phyloP scores from a whole-genome alignment of 2,329 filamentous ascomycete species.

The Colletotrichum coccodes region DNA sequence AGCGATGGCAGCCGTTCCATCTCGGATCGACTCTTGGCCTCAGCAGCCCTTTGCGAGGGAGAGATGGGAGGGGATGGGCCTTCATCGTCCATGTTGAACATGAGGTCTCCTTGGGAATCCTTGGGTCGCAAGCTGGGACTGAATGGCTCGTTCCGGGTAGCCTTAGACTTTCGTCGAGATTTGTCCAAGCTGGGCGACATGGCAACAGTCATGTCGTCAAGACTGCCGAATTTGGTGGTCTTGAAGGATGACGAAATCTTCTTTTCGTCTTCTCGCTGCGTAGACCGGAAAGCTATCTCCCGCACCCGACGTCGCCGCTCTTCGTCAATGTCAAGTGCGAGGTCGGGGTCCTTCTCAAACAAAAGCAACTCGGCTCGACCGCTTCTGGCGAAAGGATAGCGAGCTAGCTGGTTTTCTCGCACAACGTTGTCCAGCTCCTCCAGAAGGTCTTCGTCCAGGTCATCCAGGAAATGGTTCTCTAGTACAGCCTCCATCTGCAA shows the following conservation, averaged over 20 bases:
- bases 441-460: constrained; percentile 86
- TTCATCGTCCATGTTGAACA: constrained; percentile 95
- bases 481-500: constrained; percentile 92
- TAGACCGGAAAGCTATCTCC: constrained; percentile 77
- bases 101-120: constrained; percentile 78
- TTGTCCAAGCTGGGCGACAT: constrained; percentile 55
- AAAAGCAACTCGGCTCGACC: constrained; percentile 75
- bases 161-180: constrained; percentile 57
- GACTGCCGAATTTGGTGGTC: constrained; percentile 66
- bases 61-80: constrained; percentile 45
- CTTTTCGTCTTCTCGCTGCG: constrained; percentile 72
- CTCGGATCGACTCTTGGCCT: constrained; percentile 3
- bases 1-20: constrained; percentile 37
- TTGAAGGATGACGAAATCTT: constrained; percentile 70
- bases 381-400: constrained; percentile 80
- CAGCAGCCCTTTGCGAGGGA: constrained; percentile 15
- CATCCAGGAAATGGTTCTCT: constrained; percentile 87
- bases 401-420: constrained; percentile 82
- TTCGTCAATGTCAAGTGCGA: constrained; percentile 74
- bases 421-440: constrained; percentile 83
- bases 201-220: constrained; percentile 68
- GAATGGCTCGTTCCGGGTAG: constrained; percentile 62
- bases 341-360: constrained; percentile 71
- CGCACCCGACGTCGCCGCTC: constrained; percentile 77
- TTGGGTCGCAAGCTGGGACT: constrained; percentile 77